A percentile compares a stretch with the other conserved stretches of the same genome.
These are phyloP conservation scores for Dendrothele bispora DNA, from an alignment of 768 basidiomycete genomes.

Conservation along the genomic window DNA sequence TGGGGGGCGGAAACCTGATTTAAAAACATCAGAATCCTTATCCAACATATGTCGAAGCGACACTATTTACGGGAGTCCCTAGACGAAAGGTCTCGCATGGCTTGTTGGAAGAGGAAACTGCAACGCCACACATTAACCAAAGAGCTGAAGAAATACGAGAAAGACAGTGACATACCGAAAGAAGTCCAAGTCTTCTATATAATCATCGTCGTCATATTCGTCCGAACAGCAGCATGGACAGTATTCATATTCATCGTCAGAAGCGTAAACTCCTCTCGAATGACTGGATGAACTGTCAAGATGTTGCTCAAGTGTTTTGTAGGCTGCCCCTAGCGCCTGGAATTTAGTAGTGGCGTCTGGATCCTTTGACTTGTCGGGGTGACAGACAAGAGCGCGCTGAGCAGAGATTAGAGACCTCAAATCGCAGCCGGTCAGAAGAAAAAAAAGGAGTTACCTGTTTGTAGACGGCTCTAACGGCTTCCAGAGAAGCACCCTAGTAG, in stretches of 20 bases:
- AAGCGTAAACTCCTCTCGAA: slow-evolving; percentile 9
- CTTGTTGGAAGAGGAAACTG: slow-evolving; percentile 51
- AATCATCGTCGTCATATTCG: slow-evolving; percentile 31
- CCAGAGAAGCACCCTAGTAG: slow-evolving; percentile 56
- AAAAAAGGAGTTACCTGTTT: slow-evolving; percentile 49
- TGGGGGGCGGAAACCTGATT: slow-evolving; percentile 12
- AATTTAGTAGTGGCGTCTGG: slow-evolving; percentile 67
- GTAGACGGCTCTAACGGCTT: slow-evolving; percentile 67
- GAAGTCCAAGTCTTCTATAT: slow-evolving; percentile 34
- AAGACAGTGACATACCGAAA: slow-evolving; percentile 40
- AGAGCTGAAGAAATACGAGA: slow-evolving; percentile 5
- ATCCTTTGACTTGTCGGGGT: slow-evolving; percentile 76
- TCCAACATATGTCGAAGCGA: slow-evolving; percentile 8
- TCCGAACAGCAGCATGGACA: slow-evolving; percentile 39
- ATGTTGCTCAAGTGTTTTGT: slow-evolving; percentile 57
- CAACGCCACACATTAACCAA: slow-evolving; percentile 2
- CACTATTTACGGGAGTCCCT: slow-evolving; percentile 27
- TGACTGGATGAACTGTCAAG: slow-evolving; percentile 39
- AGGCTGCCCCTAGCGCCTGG: slow-evolving; percentile 69
- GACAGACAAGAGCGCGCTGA: slow-evolving; percentile 52
- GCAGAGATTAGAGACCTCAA: not conserved
- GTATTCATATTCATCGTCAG: slow-evolving; percentile 29
- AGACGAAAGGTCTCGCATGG: slow-evolving; percentile 36
- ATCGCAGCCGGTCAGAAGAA: not conserved
- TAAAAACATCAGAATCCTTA: not conserved